A percentile compares a stretch with the other conserved stretches of the same genome.
phyloP scores from a whole-genome alignment of 768 basidiomycete species.

The Leccinum longicurvipes region DNA sequence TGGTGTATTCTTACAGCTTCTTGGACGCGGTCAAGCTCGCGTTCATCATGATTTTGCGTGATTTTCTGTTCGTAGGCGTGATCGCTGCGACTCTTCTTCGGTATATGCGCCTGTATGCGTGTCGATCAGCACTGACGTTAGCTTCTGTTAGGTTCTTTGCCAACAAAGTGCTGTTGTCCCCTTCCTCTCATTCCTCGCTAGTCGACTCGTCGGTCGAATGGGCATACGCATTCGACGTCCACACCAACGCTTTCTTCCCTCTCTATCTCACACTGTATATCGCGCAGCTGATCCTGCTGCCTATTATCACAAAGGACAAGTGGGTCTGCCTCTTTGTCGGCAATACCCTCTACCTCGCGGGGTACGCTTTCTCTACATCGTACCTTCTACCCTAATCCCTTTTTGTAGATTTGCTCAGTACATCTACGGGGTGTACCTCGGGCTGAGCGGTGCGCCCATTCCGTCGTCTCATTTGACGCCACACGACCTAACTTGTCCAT shows the following conservation, averaged over 20 bases:
- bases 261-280: slow-evolving; percentile 87
- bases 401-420: slow-evolving; percentile 78
- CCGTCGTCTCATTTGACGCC: slow-evolving; percentile 1
- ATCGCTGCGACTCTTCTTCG: slow-evolving; percentile 73
- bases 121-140: slow-evolving; percentile 11
- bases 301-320: slow-evolving; percentile 76
- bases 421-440: slow-evolving; percentile 86
- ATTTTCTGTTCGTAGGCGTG: slow-evolving; percentile 81
- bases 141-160: slow-evolving; percentile 53
- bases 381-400: slow-evolving; percentile 4
- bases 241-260: slow-evolving; percentile 96
- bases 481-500: slow-evolving; percentile 7
- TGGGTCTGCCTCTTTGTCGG: slow-evolving; percentile 96
- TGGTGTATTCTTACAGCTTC: slow-evolving; percentile 69
- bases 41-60: slow-evolving; percentile 80
- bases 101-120: slow-evolving; percentile 34
- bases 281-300: slow-evolving; percentile 82
- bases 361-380: slow-evolving; percentile 44
- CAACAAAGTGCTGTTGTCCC: slow-evolving; percentile 67
- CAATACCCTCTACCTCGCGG: slow-evolving; percentile 75
- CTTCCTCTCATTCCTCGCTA: slow-evolving; percentile 67
- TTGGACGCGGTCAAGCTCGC: slow-evolving; percentile 60
- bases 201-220: slow-evolving; percentile 79
- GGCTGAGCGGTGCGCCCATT: slow-evolving; percentile 61
- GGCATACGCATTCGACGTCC: slow-evolving; percentile 96